Evolutionary conservation across 2,329 filamentous ascomycete species (phyloP).

Genomic region (Diaporthe helianthi): DNA sequence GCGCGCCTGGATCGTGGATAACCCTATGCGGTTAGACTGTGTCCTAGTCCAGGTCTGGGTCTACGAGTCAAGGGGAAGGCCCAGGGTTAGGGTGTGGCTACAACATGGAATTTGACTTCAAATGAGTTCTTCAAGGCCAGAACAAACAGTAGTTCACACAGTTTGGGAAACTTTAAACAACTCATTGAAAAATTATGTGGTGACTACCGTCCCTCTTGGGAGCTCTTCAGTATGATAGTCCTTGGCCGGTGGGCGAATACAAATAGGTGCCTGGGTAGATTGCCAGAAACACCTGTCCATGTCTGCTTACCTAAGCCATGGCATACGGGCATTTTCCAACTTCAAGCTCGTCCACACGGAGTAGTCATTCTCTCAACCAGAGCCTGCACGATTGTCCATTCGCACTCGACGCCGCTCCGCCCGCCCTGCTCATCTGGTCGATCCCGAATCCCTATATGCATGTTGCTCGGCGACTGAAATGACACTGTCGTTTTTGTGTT

Average conservation of each 20-base stretch:
- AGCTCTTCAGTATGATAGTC: no score
- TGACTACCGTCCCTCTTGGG: no score
- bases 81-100: neutral
- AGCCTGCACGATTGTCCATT: neutral
- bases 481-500: neutral
- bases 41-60: neutral
- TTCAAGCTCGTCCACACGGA: neutral
- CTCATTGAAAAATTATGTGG: no score
- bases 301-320: neutral
- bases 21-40: neutral
- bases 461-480: neutral
- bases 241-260: no score
- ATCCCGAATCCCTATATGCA: neutral
- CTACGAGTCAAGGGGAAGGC: neutral
- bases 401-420: neutral
- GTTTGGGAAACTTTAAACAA: no score
- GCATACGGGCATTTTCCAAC: neutral
- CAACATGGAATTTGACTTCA: no score
- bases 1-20: constrained; percentile 15
- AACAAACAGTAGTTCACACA: no score
- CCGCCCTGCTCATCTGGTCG: neutral
- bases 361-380: no score
- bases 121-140: no score
- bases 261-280: no score
- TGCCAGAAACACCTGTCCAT: neutral